These are phyloP conservation scores for Sugiyamaella boreocaroliniensis DNA, from an alignment of 805 yeast species.

Conservation along the genomic window DNA sequence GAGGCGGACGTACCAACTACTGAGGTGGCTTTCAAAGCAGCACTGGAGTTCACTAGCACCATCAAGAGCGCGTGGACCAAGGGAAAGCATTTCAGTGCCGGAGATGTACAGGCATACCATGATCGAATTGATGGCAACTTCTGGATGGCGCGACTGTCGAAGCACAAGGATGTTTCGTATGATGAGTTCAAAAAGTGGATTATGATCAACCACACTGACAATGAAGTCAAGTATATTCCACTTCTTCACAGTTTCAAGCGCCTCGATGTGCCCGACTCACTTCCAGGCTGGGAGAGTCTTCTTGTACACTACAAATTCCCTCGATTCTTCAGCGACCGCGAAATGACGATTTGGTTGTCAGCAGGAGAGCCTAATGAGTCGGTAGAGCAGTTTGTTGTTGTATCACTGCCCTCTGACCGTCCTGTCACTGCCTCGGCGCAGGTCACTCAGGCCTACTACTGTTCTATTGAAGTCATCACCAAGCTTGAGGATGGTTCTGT, in stretches of 20 bases:
- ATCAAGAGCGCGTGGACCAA: constrained; percentile 21
- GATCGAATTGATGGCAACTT: constrained; percentile 23
- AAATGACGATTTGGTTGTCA: constrained; percentile 32
- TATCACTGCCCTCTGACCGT: constrained; percentile 32
- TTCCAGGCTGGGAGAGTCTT: constrained; percentile 23
- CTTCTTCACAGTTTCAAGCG: constrained; percentile 25
- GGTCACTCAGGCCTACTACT: constrained; percentile 28
- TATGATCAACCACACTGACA: constrained; percentile 32
- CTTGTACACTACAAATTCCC: constrained; percentile 32
- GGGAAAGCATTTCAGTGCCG: constrained; percentile 14
- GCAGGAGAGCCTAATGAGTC: constrained; percentile 26
- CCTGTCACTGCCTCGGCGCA: constrained; percentile 7
- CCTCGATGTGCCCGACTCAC: constrained; percentile 14
- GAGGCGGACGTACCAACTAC: constrained; percentile 20
- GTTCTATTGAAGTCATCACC: constrained; percentile 32
- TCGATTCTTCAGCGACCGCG: constrained; percentile 29
- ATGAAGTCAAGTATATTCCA: constrained; percentile 35
- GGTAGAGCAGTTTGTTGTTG: constrained; percentile 28
- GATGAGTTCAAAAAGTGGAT: constrained; percentile 26
- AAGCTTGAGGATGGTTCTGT: constrained; percentile 22
- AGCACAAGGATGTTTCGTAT: constrained; percentile 28
- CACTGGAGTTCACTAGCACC: constrained; percentile 13
- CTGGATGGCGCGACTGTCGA: constrained; percentile 35
- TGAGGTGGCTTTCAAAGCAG: constrained; percentile 17
- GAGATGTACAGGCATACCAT: constrained; percentile 21